Evolutionary conservation across 768 basidiomycete species (phyloP).

Genomic region (Mycena galopus): DNA sequence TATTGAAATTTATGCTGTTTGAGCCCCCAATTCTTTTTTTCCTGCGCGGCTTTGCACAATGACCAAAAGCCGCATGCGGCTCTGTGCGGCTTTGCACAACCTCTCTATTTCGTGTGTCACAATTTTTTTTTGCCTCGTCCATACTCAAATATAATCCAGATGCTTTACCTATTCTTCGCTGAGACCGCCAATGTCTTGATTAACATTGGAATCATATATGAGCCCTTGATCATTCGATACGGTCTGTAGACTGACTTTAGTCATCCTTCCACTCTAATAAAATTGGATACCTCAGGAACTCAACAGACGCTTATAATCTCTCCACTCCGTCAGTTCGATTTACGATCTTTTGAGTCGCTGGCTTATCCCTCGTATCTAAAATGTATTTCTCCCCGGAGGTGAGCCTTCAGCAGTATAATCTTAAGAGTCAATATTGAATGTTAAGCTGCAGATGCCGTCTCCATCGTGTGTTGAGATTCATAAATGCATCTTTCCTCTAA

Average conservation of each 20-base stretch:
- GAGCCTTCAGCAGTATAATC: background rate
- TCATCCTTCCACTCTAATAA: background rate
- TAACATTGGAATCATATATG: constrained; percentile 29
- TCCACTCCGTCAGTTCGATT: constrained; percentile 18
- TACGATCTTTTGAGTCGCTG: background rate
- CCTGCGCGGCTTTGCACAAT: too few relatives aligned
- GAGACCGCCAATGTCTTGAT: constrained; percentile 27
- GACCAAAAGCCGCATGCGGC: too few relatives aligned
- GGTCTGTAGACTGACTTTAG: constrained; percentile 5
- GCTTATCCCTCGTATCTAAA: background rate
- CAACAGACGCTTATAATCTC: constrained; percentile 18
- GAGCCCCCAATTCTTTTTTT: too few relatives aligned
- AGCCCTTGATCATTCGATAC: constrained; percentile 31
- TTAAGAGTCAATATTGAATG: background rate
- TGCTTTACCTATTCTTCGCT: constrained; percentile 27
- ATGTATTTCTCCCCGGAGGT: constrained; percentile 28
- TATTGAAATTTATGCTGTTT: too few relatives aligned
- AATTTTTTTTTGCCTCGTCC: background rate
- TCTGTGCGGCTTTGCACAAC: too few relatives aligned
- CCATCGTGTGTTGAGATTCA: too few relatives aligned
- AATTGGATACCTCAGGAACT: background rate
- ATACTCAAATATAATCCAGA: background rate
- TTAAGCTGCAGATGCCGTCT: constrained; percentile 11
- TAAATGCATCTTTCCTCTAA: too few relatives aligned
- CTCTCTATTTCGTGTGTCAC: constrained; percentile 27